Base-by-base conservation (phyloP, 805 yeast species). In the Cephaloascus fragrans region DNA sequence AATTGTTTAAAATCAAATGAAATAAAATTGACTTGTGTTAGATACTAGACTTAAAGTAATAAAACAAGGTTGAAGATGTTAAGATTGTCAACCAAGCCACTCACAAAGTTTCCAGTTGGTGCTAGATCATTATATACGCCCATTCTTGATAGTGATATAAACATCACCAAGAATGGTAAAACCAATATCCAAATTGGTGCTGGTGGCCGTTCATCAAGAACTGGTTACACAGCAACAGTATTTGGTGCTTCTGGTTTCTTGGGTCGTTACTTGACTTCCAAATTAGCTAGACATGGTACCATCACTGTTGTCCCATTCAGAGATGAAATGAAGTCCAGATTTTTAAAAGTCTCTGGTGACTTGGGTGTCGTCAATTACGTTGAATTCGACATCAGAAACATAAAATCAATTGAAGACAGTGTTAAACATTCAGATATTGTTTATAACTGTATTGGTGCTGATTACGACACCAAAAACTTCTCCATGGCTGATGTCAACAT, bases 181-280 rank as follows among this genome's bases (percentile, higher is more conserved):
- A 81, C 87, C 34, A 70, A 77, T 48, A 57, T 82, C 34, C 59
- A 83, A n/a, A 66, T 69, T 28, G 95, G 95, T 44, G 62, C 74
- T 37, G 93, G 94, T 36, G 95, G 95, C 23, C 71, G 85, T 42
- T 81, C 90, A 3, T 83, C 94, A 20, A 73, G 94, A 65, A 80
- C 90, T 6, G 95, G 95, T 2, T 83, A 78, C 61, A 83, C 89
- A 3, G 95, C 89, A 18, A 83, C 95, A 1, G 93, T 86, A 2
- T 86, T 86, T 53, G 95, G 95, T 8, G 84, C 81, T 29, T 65
- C 80, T 36, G 95, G 95, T 2, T 79, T 81, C 57, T 62, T 86
- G 42, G 95, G 95, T 36, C 74, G 86, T 37, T 73, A 81, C 47
- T 59, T 86, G 44, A 72, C 76, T 16, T 65, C 89, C 28, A 81